Evolutionary conservation across 371 early-diverging fungal species (phyloP), one percentile per base, ranked within the genome.

Genomic region (Paraphysoderma sedebokerense): DNA sequence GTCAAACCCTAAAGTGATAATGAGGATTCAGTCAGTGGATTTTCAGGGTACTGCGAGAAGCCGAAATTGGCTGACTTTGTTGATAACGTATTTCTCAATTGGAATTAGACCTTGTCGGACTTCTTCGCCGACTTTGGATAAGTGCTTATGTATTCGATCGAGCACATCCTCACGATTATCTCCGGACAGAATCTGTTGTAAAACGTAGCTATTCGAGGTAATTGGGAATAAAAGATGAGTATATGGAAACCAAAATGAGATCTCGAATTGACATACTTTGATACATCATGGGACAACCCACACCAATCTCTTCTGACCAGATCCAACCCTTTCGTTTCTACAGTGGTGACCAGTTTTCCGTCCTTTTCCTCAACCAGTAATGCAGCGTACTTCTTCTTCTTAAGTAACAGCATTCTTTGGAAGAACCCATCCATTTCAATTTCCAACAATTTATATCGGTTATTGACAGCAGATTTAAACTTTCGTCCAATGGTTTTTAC

Each of bases 371-470:
- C 72, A 0, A 90, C 71, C 31, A 70, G 53, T 22, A 97, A 58
- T 0, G 96, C 99, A 20, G 96, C 99, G 63, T 99, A 99, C 62
- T 98, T 99, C 60, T 99, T 99, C 74, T 99, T 99, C 57, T 92
- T 93, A n/a, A 97, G 70, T 44, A 99, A 61, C 26, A 99, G 63
- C 72, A 99, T 76, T 38, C 89, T 85, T 56, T 81, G 76, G 63
- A 86, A 98, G 45, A 87, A 71, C 13, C 92, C 97, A 62, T 99
- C 99, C 49, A 98, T 81, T 48, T 98, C 99, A 40, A 99, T 87
- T 61, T 98, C 97, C 27, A 99, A 65, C 44, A 88, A 60, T 27
- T 74, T 78, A 71, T 98, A 99, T 23, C 80, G 73, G 37, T 82
- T 77, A 60, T 99, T 99, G 46, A 98, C 95, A 24, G 69, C 66